These are phyloP conservation scores for Westerdykella aurantiaca DNA, from an alignment of 2,329 filamentous ascomycete species.

Conservation along the genomic window DNA sequence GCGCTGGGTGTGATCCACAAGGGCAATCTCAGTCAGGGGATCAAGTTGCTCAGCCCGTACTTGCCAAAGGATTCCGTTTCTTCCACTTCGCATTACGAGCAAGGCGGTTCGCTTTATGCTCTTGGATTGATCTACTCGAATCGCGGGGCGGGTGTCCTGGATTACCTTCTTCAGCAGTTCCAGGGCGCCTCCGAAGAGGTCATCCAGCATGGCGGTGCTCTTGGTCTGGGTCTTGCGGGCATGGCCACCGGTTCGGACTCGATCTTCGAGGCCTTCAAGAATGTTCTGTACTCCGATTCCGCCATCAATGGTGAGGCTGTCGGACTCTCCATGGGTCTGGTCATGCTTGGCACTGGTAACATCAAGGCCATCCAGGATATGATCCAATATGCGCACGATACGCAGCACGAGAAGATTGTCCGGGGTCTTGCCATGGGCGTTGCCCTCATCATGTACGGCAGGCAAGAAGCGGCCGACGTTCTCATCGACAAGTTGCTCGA, in stretches of 20 bases:
- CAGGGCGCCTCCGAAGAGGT: constrained; percentile 77
- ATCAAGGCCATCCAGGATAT: constrained; percentile 89
- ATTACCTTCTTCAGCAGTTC: constrained; percentile 73
- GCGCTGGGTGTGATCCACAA: constrained; percentile 94
- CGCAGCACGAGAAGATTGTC: constrained; percentile 97
- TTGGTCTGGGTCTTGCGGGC: constrained; percentile 91
- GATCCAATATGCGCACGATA: constrained; percentile 96
- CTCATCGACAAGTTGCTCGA: constrained; percentile 89
- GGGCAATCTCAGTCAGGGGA: constrained; percentile 87
- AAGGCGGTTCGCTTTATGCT: constrained; percentile 91
- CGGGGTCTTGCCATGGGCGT: constrained; percentile 92
- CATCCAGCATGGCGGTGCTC: constrained; percentile 90
- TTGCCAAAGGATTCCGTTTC: constrained; percentile 73
- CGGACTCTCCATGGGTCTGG: constrained; percentile 89
- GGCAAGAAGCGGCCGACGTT: constrained; percentile 90
- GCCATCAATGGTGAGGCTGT: constrained; percentile 96
- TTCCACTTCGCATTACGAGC: constrained; percentile 77
- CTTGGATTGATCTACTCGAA: constrained; percentile 96
- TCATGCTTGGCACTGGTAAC: constrained; percentile 98
- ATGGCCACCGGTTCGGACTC: constrained; percentile 92
- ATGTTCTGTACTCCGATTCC: constrained; percentile 85
- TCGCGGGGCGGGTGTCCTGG: constrained; percentile 83
- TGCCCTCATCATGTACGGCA: constrained; percentile 96
- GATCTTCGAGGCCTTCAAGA: constrained; percentile 86
- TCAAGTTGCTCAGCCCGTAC: constrained; percentile 91